Conservation (phyloP, 495 filamentous ascomycete species). For the Delitschia confertaspora region DNA sequence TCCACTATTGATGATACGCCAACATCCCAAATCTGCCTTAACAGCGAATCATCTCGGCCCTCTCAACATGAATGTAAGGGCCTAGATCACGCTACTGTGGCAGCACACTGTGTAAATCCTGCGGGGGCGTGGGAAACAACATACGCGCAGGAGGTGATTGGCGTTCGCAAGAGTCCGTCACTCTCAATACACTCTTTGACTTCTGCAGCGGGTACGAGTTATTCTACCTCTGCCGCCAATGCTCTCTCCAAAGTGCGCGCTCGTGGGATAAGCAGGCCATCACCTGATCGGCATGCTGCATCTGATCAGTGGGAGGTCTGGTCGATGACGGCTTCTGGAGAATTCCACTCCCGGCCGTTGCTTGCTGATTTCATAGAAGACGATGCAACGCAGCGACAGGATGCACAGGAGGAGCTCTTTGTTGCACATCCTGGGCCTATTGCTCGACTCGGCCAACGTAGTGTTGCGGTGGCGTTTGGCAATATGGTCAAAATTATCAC, state of each 20-base stretch:
- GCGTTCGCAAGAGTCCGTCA: constrained; percentile 32
- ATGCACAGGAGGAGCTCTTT: constrained; percentile 40
- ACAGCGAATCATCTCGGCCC: too few relatives aligned
- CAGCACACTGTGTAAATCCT: constrained; percentile 32
- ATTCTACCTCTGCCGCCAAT: too few relatives aligned
- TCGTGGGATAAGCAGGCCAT: too few relatives aligned
- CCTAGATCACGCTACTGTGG: constrained; percentile 30
- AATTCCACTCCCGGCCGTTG: constrained; percentile 34
- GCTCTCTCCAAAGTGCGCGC: background rate
- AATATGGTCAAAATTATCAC: constrained; percentile 58
- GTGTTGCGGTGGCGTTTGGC: constrained; percentile 57
- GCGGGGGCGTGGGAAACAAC: constrained; percentile 40
- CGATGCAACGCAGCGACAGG: background rate
- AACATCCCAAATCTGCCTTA: constrained; percentile 26
- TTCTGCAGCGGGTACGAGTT: constrained; percentile 11
- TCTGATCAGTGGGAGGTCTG: constrained; percentile 52
- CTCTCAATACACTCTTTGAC: constrained; percentile 22
- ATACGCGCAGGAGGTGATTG: constrained; percentile 32
- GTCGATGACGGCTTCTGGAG: constrained; percentile 46
- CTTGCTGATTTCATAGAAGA: background rate
- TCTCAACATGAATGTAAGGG: constrained; percentile 28
- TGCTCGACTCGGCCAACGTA: constrained; percentile 45
- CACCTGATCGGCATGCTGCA: constrained; percentile 2
- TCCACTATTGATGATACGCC: constrained; percentile 21
- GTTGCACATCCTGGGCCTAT: constrained; percentile 54